Evolutionary conservation across 768 basidiomycete species (phyloP).

Genomic region (Lactarius evosmus): DNA sequence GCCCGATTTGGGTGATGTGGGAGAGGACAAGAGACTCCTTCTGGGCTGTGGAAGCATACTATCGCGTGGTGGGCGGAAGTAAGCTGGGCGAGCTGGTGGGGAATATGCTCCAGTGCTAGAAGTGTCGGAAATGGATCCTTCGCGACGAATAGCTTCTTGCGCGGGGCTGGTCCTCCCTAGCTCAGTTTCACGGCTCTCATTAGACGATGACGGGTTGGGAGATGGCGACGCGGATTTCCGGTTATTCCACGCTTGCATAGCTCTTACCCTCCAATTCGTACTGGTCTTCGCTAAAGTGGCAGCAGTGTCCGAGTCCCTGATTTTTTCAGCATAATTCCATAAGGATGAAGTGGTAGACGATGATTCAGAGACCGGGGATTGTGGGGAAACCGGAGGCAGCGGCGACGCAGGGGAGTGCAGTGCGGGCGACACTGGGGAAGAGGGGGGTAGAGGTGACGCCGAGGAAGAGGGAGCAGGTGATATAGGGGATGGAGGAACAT

Average conservation of each 20-base stretch:
- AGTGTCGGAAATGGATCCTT: conserved; percentile 42
- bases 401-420: conserved; percentile 30
- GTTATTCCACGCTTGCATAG: conserved; percentile 40
- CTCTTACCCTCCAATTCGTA: conserved; percentile 71
- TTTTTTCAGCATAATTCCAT: conserved; percentile 70
- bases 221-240: conserved; percentile 29
- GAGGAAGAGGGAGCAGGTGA: conserved; percentile 37
- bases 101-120: conserved; percentile 42
- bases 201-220: conserved; percentile 18
- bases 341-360: conserved; percentile 33
- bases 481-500: conserved; percentile 47
- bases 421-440: conserved; percentile 33
- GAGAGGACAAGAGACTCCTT: conserved; percentile 9
- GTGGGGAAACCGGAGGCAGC: conserved; percentile 29
- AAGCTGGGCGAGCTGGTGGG: conserved; percentile 55
- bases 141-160: conserved; percentile 30
- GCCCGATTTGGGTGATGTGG: conserved; percentile 8
- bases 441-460: conserved; percentile 37
- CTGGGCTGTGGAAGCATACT: conserved; percentile 45
- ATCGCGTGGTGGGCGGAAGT: conserved; percentile 56
- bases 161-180: background rate
- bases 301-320: conserved; percentile 69
- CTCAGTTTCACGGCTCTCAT: conserved; percentile 9
- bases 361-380: conserved; percentile 23
- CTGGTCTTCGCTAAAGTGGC: conserved; percentile 71